Base-by-base conservation (phyloP, 495 filamentous ascomycete species). In the Hypomontagnella monticulosa region DNA sequence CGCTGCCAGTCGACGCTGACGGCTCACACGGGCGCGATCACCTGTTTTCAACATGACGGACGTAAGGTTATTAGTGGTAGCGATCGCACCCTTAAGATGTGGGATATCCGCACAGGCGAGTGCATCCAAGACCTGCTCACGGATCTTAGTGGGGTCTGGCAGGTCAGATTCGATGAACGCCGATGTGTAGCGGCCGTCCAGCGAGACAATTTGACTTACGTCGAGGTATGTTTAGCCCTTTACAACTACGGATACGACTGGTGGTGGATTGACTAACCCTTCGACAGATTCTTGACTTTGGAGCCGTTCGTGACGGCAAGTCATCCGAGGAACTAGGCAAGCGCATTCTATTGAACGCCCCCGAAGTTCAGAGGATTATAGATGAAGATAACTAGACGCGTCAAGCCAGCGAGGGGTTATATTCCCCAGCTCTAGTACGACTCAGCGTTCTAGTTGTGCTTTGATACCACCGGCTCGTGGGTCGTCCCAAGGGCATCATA, bases 31-130 rank as follows among this genome's bases (percentile, higher is more conserved):
- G 95, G 93, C 48, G 95, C 95, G 12, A 99, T 99, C 64, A 99
- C 95, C 12, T 99, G 95, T 77, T 99, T 99, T 78, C 96, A 98
- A 74, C 95, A 99, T 68, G 95, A 99, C 73, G 93, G 89, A 0
- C 89, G 94, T 63, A 99, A 98, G 69, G 93, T 99, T 47, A 94
- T 99, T 53, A 97, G 92, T 37, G 95, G 95, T 40, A 96, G 91
- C 50, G 95, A 99, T 75, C 87, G 93, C 67, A 97, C 92, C 16
- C 79, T 99, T 61, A 99, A 99, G 81, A 96, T 99, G 92, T 99
- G 96, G 96, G 92, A 98, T 76, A 89, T 97, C 34, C 86, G 88
- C 65, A 95, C 87, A 19, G 95, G 95, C 49, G 91, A 96, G 55
- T 97, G 93, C 75, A 89, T 97, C 40, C 88, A 93, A 59, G 95